Evolutionary conservation across 148 eudicot genomes (phyloP).

Genomic region (Rheum nobile): DNA sequence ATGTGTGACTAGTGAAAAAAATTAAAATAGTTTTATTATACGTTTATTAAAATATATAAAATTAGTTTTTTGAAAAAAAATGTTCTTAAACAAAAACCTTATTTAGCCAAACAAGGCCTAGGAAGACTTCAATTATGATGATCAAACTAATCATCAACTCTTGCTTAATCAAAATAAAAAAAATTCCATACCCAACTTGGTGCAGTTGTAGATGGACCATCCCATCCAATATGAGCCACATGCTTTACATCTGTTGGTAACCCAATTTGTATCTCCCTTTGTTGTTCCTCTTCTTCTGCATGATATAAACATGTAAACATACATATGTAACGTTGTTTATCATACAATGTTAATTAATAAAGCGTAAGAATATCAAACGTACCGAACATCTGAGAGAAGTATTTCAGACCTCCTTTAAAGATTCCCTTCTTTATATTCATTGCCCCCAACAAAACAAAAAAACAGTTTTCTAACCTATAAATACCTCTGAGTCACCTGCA

Average conservation of each 20-base stretch:
- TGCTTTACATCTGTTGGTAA: constrained; percentile 88
- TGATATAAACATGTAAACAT: background rate
- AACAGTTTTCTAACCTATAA: background rate
- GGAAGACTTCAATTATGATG: background rate
- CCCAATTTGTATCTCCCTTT: constrained; percentile 60
- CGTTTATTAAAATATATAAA: too few relatives aligned
- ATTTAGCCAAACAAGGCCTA: background rate
- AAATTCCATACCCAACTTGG: constrained; percentile 67
- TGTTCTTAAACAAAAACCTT: too few relatives aligned
- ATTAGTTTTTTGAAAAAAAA: too few relatives aligned
- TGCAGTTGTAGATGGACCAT: constrained; percentile 48
- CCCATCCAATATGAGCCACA: constrained; percentile 86
- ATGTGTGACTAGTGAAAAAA: too few relatives aligned
- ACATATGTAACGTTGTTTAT: too few relatives aligned
- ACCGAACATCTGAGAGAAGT: constrained; percentile 59
- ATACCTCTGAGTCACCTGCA: background rate
- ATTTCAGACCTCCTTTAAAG: constrained; percentile 40
- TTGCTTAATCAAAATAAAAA: background rate
- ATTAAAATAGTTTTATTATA: too few relatives aligned
- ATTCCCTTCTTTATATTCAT: constrained; percentile 56
- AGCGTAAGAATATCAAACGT: background rate
- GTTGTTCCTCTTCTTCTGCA: constrained; percentile 63
- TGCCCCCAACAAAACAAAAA: background rate
- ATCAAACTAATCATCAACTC: background rate
- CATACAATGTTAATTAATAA: too few relatives aligned